Conservation (phyloP, 2,329 filamentous ascomycete species). For the Xenoacremonium recifei region DNA sequence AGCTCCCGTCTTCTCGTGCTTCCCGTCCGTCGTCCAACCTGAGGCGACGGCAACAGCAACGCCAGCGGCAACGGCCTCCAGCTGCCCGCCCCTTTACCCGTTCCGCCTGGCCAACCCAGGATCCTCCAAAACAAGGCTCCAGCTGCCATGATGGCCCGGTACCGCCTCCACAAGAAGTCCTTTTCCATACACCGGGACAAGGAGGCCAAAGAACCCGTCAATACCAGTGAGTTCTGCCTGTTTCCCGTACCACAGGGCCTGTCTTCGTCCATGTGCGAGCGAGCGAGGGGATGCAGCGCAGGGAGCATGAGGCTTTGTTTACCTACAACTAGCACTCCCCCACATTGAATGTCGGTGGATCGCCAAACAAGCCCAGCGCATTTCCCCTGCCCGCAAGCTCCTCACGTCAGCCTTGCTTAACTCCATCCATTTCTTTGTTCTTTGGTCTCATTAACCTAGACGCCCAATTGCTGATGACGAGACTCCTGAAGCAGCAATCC, state of each 20-base stretch:
- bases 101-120: too few species aligned
- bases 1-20: too few species aligned
- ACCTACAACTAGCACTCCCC: constrained; percentile 23
- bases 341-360: constrained; percentile 19
- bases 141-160: constrained; percentile 33
- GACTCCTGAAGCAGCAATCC: constrained; percentile 14
- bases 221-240: constrained; percentile 14
- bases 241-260: too few species aligned
- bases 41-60: too few species aligned
- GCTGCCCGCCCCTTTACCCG: too few species aligned
- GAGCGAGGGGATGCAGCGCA: too few species aligned
- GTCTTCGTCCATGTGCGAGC: too few species aligned
- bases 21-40: too few species aligned
- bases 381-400: constrained; percentile 4
- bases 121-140: too few species aligned
- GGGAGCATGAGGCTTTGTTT: too few species aligned
- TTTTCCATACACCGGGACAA: constrained; percentile 35
- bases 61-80: too few species aligned
- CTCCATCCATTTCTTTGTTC: constrained; percentile 5
- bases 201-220: constrained; percentile 6
- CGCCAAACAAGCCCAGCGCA: constrained; percentile 13
- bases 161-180: constrained; percentile 31
- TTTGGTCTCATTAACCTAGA: constrained; percentile 1
- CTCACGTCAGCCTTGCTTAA: constrained; percentile 17
- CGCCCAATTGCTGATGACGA: constrained; percentile 16